Percentiles rank a stretch among this genome's conserved stretches.
These are phyloP conservation scores for Malus fusca DNA, from an alignment of 306 rosid species.

Conservation along the genomic window DNA sequence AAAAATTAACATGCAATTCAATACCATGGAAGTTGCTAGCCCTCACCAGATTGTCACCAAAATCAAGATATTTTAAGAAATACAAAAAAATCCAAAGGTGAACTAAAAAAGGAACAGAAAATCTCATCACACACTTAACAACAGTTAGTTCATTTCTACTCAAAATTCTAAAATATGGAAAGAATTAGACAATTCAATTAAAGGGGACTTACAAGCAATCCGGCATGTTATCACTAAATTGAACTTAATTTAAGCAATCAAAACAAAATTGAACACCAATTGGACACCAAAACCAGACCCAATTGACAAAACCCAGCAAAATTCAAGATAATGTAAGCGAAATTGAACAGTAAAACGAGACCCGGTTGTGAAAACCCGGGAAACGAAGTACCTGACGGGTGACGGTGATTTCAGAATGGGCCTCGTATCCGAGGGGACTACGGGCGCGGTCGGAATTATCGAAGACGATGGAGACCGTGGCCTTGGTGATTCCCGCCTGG, in stretches of 20 bases:
- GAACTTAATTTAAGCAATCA: no score
- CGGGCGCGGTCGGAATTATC: constrained; percentile 64
- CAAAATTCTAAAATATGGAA: no score
- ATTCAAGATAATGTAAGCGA: not conserved
- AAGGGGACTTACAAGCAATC: no score
- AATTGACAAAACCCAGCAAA: not conserved
- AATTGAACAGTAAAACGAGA: not conserved
- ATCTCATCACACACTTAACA: no score
- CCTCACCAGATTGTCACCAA: not conserved
- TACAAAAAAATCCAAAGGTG: no score
- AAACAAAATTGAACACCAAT: not conserved
- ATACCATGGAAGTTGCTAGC: not conserved
- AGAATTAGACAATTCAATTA: no score
- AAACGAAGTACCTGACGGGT: constrained; percentile 68
- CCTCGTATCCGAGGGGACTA: constrained; percentile 86
- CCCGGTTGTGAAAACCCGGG: not conserved
- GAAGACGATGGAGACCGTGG: constrained; percentile 78
- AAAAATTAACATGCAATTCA: not conserved
- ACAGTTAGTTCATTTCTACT: no score
- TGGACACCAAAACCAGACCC: not conserved
- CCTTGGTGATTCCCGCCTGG: constrained; percentile 95
- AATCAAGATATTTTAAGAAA: not conserved
- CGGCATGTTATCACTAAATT: no score
- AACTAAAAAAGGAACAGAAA: no score
- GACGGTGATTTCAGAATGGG: constrained; percentile 71